These are phyloP conservation scores for Starmerella stigmatis DNA, from an alignment of 805 yeast genomes.

Conservation along the genomic window DNA sequence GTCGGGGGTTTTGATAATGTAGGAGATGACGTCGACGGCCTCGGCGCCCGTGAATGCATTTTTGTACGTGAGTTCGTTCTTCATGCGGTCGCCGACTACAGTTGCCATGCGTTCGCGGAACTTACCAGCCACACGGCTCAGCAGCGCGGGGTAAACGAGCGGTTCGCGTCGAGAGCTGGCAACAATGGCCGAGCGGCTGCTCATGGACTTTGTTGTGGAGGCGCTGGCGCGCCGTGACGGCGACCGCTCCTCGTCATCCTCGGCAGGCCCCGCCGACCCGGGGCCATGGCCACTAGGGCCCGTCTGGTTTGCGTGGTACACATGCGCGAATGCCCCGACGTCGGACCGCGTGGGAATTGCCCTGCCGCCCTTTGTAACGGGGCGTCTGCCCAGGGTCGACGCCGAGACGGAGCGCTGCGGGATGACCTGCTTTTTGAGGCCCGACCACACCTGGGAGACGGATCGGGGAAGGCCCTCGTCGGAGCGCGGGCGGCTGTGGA, in stretches of 20 bases:
- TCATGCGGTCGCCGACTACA: constrained; percentile 64
- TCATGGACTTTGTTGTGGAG: constrained; percentile 21
- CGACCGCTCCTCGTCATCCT: constrained; percentile 7
- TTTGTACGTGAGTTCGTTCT: constrained; percentile 83
- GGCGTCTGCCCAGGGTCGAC: constrained; percentile 10
- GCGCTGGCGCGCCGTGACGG: constrained; percentile 24
- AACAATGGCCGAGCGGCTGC: constrained; percentile 35
- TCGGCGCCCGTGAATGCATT: constrained; percentile 89
- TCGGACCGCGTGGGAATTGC: constrained; percentile 25
- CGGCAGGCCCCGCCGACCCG: not conserved
- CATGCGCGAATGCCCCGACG: constrained; percentile 19
- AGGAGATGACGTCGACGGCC: constrained; percentile 83
- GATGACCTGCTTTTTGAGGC: constrained; percentile 21
- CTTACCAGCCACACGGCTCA: constrained; percentile 71
- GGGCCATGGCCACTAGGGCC: not conserved
- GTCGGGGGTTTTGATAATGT: constrained; percentile 80
- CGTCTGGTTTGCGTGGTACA: not conserved
- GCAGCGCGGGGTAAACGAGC: constrained; percentile 75
- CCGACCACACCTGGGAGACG: constrained; percentile 23
- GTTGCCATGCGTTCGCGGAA: constrained; percentile 51
- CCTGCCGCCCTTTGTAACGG: constrained; percentile 25
- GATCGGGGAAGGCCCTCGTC: constrained; percentile 17
- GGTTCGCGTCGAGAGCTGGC: constrained; percentile 47
- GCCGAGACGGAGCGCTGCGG: constrained; percentile 24
- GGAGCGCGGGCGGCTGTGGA: constrained; percentile 4